Percentiles rank a stretch among this genome's conserved stretches.
Evolutionary conservation across 1,284 basidiomycete species (phyloP).

Genomic region (Thelephora terrestris): DNA sequence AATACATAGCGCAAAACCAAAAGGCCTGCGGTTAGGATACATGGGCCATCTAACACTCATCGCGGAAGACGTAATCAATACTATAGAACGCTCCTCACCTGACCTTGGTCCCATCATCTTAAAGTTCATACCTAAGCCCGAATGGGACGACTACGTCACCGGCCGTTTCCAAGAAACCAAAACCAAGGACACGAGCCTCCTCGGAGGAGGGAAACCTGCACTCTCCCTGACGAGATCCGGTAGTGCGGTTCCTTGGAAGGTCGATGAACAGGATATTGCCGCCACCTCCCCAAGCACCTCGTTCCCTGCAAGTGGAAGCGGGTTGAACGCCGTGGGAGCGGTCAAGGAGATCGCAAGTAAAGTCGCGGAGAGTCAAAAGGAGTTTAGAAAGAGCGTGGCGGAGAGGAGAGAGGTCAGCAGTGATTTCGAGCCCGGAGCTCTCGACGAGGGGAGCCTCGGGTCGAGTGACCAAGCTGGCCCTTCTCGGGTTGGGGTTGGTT

Average conservation of each 20-base stretch:
- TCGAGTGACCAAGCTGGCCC: constrained; percentile 26
- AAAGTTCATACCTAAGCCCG: constrained; percentile 61
- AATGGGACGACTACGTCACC: constrained; percentile 83
- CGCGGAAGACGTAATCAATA: constrained; percentile 80
- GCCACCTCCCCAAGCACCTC: constrained; percentile 13
- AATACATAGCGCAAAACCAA: constrained; percentile 43
- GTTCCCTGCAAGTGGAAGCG: not conserved
- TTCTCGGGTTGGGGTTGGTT: constrained; percentile 37
- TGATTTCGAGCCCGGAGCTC: constrained; percentile 54
- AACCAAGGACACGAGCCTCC: constrained; percentile 63
- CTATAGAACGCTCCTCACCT: constrained; percentile 77
- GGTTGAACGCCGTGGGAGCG: constrained; percentile 14
- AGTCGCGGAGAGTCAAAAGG: constrained; percentile 32
- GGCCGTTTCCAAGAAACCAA: constrained; percentile 83
- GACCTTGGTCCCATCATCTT: constrained; percentile 63
- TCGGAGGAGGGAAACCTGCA: constrained; percentile 77
- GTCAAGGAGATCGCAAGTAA: constrained; percentile 18
- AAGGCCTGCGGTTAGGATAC: constrained; percentile 77
- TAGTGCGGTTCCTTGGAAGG: constrained; percentile 46
- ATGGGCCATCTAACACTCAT: constrained; percentile 98
- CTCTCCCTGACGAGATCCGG: constrained; percentile 31
- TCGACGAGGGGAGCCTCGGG: constrained; percentile 39
- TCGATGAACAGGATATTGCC: constrained; percentile 56
- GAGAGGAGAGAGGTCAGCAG: constrained; percentile 43
- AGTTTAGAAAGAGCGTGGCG: constrained; percentile 44